Conservation (phyloP, 768 basidiomycete genomes). For the Cystofilobasidium capitatum region DNA sequence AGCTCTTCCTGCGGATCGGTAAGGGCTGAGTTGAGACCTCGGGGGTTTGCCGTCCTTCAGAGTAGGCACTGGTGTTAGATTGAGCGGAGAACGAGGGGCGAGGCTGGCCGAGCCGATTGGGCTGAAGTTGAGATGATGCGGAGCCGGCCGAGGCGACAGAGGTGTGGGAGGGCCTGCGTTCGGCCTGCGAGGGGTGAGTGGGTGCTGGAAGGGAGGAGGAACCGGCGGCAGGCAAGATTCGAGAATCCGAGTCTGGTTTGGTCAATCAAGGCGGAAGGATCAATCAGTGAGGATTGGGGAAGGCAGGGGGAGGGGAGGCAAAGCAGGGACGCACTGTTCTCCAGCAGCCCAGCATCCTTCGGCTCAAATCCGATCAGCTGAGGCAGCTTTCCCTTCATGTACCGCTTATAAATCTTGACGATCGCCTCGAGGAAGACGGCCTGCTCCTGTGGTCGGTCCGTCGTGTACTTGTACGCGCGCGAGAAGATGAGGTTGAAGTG, state of each 20-base stretch:
- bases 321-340: not conserved
- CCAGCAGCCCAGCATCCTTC: not conserved
- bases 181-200: not conserved
- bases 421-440: conserved; percentile 57
- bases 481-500: conserved; percentile 71
- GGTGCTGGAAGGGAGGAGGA: not conserved
- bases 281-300: not conserved
- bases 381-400: conserved; percentile 36
- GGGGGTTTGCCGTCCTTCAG: not conserved
- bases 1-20: no score
- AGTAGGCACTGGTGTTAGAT: not conserved
- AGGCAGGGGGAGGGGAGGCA: not conserved
- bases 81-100: not conserved
- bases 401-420: conserved; percentile 45
- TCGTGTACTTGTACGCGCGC: conserved; percentile 84
- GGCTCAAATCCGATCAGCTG: conserved; percentile 32
- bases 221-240: not conserved
- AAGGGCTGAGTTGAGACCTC: not conserved
- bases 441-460: conserved; percentile 67
- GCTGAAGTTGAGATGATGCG: not conserved
- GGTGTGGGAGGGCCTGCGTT: conserved; percentile 11
- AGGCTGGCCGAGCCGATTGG: not conserved
- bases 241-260: not conserved
- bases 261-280: not conserved
- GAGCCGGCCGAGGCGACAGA: not conserved